Evolutionary conservation across 345 rosid genomes (phyloP), one percentile per base, ranked within the genome.

Genomic region (Hypericum androsaemum): DNA sequence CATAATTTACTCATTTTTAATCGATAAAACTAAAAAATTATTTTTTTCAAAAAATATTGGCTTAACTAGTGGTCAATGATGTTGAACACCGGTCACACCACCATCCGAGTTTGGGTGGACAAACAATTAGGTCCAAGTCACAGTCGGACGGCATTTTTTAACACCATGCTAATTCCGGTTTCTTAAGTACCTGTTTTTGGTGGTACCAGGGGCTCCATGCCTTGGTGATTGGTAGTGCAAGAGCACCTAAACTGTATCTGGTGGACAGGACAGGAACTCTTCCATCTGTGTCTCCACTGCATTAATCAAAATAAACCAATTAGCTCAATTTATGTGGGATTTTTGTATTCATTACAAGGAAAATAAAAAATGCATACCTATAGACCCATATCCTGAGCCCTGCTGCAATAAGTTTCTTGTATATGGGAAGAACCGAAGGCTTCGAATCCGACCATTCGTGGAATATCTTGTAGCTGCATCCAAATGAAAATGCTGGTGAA

Each of bases 251-350:
- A 75, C 95, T 73, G 68, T 92, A 92, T 57, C 86, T 60, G 15
- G 98, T 92, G 14, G 95, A 81, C 17, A 92, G 75, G 14, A 88
- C 92, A 28, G 98, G 88, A 55, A 92, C 95, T 71, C 98, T 77
- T 60, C 96, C 98, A 67, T 92, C 98, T 41, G 98, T 88, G 59
- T 92, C 98, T 54, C 98, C 98, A 60, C 98, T 90, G 76, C 42
- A 7, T 46, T 49, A 67, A 42, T 48, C 40, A 58, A 11, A n/a
- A 22, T 22, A 63, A 62, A 1, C 14, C 9, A 40, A 10, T 14
- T 14, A 15, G 37, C 28, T 16, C 42, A 43, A 45, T n/a, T 6
- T 9, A 42, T 41, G 12, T 12, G 50, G 64, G 17, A 49, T 55
- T 14, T 5, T 44, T 15, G 37, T 37, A 5, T 13, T 15, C 41